These are phyloP conservation scores for Geosmithia putterillii DNA, from an alignment of 2,329 filamentous ascomycete genomes.

Conservation along the genomic window DNA sequence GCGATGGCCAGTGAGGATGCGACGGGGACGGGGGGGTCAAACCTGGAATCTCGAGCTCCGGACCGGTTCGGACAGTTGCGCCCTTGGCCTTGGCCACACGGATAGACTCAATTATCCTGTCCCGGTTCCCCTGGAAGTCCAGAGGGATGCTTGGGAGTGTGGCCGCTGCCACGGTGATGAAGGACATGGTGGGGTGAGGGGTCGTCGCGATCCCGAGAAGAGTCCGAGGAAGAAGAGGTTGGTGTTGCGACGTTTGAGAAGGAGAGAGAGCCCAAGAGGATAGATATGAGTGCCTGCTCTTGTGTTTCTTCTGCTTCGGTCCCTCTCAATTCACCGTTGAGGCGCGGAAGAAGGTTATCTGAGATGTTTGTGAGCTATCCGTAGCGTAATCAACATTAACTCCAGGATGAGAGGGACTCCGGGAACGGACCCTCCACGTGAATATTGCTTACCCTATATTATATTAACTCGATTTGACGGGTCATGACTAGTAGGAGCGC, in stretches of 20 bases:
- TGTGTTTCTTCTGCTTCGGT: no score
- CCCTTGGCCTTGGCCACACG: conserved; percentile 44
- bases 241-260: no score
- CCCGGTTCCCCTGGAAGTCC: conserved; percentile 49
- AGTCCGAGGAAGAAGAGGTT: no score
- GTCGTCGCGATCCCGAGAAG: background rate
- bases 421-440: background rate
- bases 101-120: conserved; percentile 52
- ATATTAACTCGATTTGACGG: no score
- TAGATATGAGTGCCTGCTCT: no score
- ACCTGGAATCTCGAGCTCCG: conserved; percentile 28
- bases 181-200: conserved; percentile 10
- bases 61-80: conserved; percentile 49
- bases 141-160: conserved; percentile 65
- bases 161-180: conserved; percentile 67
- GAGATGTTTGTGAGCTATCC: no score
- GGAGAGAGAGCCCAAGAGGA: no score
- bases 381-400: no score
- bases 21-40: conserved; percentile 4
- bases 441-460: background rate
- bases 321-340: no score
- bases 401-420: background rate
- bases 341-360: no score
- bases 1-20: background rate
- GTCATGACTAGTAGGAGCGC: no score